Percentiles rank a stretch among this genome's conserved stretches.
phyloP scores from a whole-genome alignment of 1,284 basidiomycete species.

The Grifola frondosa region DNA sequence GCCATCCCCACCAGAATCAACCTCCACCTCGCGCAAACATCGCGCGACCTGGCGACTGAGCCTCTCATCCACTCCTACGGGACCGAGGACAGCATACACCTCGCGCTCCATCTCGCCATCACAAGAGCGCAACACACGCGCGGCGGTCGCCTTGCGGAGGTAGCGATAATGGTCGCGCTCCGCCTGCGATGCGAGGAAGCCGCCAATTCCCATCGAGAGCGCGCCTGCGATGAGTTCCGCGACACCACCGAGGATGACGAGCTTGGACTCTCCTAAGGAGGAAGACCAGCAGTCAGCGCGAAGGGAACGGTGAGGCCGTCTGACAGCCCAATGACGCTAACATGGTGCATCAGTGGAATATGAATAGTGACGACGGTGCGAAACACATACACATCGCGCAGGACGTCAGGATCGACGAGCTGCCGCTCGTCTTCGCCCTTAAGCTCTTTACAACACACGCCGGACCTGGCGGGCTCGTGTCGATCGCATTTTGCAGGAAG shows the following conservation, averaged over 20 bases:
- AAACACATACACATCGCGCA: slow-evolving; percentile 73
- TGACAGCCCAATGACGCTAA: slow-evolving; percentile 82
- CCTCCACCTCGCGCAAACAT: slow-evolving; percentile 69
- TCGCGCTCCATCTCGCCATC: slow-evolving; percentile 95
- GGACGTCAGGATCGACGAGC: slow-evolving; percentile 80
- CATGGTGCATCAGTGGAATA: slow-evolving; percentile 3
- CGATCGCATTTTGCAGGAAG: slow-evolving; percentile 60
- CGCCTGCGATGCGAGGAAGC: slow-evolving; percentile 94
- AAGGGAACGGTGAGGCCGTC: slow-evolving; percentile 97
- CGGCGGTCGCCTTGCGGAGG: slow-evolving; percentile 69
- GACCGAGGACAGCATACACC: slow-evolving; percentile 84
- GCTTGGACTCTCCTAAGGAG: slow-evolving; percentile 81
- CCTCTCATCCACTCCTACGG: slow-evolving; percentile 84
- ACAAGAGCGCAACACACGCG: slow-evolving; percentile 86
- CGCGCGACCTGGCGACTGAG: slow-evolving; percentile 80
- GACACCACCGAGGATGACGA: slow-evolving; percentile 90
- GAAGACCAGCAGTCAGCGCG: slow-evolving; percentile 90
- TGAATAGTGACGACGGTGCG: slow-evolving; percentile 1
- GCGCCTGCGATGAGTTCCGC: slow-evolving; percentile 95
- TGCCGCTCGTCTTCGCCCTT: slow-evolving; percentile 75
- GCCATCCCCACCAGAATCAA: slow-evolving; percentile 31
- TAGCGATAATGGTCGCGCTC: slow-evolving; percentile 94
- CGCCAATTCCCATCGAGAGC: slow-evolving; percentile 96
- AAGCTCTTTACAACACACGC: slow-evolving; percentile 82
- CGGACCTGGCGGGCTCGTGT: slow-evolving; percentile 49